A percentile compares a stretch with the other conserved stretches of the same genome.
Conservation (phyloP, 139 green algal genomes). For the Chlamydomonas sp. region DNA sequence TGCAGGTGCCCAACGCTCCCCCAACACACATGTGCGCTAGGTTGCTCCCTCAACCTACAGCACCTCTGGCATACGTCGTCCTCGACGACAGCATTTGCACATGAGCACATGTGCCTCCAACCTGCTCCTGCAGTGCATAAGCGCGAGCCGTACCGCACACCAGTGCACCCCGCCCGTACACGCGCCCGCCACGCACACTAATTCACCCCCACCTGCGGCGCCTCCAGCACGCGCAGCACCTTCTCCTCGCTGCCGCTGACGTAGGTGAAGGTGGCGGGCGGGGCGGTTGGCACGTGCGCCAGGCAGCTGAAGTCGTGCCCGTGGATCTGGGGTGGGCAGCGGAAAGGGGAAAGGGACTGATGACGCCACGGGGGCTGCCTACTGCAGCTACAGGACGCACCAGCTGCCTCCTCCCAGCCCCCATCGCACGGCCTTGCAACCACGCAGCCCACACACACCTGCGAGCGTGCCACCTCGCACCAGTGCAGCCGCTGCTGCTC, state of each 20-base stretch:
- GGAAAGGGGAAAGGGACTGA: background rate
- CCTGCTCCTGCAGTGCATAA: no score
- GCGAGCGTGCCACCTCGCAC: slow-evolving; percentile 93
- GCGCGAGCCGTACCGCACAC: no score
- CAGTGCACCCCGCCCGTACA: background rate
- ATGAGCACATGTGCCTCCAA: no score
- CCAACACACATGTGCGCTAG: no score
- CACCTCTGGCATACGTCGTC: no score
- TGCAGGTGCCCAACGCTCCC: no score
- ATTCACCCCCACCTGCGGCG: slow-evolving; percentile 57
- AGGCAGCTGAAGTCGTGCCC: slow-evolving; percentile 93
- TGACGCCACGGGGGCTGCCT: no score
- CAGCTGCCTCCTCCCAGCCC: background rate
- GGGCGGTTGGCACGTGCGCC: slow-evolving; percentile 56
- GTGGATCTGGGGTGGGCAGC: slow-evolving; percentile 79
- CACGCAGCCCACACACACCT: slow-evolving; percentile 48
- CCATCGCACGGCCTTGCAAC: background rate
- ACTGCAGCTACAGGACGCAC: no score
- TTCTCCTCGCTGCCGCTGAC: slow-evolving; percentile 95
- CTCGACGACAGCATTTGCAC: no score
- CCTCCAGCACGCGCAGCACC: slow-evolving; percentile 92
- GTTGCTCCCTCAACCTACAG: no score
- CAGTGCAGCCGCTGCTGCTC: slow-evolving; percentile 60
- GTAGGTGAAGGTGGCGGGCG: slow-evolving; percentile 51
- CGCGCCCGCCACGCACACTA: background rate